Percentiles rank a stretch among this genome's conserved stretches.
Conservation (phyloP, 495 filamentous ascomycete species). For the Aspergillus egyptiacus region DNA sequence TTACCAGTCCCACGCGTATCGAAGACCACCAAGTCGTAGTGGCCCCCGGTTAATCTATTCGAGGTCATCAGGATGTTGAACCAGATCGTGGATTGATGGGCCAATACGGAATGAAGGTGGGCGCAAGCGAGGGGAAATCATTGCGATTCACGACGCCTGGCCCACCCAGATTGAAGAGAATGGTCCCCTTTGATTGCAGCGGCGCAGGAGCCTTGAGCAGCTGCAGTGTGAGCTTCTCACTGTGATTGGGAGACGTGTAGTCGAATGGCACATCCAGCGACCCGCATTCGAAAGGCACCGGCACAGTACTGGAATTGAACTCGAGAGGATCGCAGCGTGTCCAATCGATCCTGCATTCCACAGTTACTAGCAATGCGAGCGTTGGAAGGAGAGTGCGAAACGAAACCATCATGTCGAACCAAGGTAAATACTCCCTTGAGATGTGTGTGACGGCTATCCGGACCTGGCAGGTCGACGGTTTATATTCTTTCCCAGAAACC, state of each 20-base stretch:
- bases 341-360: conserved; percentile 2
- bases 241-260: background rate
- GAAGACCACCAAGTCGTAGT: conserved; percentile 3
- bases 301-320: conserved; percentile 3
- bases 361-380: background rate
- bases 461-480: background rate
- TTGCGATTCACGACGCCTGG: background rate
- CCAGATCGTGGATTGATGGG: background rate
- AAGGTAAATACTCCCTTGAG: background rate
- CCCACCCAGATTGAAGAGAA: conserved; percentile 4
- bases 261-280: conserved; percentile 3
- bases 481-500: too few relatives aligned
- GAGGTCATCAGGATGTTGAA: background rate
- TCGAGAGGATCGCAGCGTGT: background rate
- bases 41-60: conserved; percentile 1
- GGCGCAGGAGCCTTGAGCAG: conserved; percentile 6
- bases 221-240: conserved; percentile 1
- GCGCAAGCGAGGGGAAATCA: background rate
- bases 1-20: conserved; percentile 5
- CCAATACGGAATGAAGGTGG: conserved; percentile 5
- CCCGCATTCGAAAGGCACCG: conserved; percentile 1
- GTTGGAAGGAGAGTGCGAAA: background rate
- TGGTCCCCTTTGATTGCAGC: background rate
- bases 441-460: background rate
- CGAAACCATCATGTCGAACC: conserved; percentile 2